Evolutionary conservation across 176 grass and related monocot species (phyloP), one percentile per base, ranked within the genome.

Genomic region (Eragrostis nindensis): DNA sequence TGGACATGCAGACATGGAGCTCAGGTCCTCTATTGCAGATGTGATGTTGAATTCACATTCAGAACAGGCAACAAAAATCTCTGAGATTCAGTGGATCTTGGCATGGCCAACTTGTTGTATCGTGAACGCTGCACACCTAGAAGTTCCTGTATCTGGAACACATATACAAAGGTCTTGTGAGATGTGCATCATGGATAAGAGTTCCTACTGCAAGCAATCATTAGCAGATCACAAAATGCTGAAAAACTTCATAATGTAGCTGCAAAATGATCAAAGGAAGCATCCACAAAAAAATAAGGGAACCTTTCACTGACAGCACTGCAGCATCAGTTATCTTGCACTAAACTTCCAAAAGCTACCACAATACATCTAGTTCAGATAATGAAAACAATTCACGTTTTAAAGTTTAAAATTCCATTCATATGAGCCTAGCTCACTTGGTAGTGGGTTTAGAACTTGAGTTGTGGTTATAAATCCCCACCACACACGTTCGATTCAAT

Each of bases 31-130:
- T 79, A 95, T 89, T 78, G 83, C 79, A 79, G 88, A 87, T 50
- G 92, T 95, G 78, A 99, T 82, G 77, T 86, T 95, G 82, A 99
- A 99, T 87, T 99, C 96, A 86, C 92, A 99, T 69, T 95, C 96
- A 75, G 92, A 93, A 99, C 85, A 57, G 92, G 88, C 62, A 95
- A 62, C 67, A 99, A 88, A 86, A 90, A 93, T 65, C 83, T 87
- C 53, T 93, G 92, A 13, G 57, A 73, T 86, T 87, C 83, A 40
- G 24, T 68, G 22, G 77, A 59, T 19, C 70, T 86, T 71, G 48
- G 66, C 71, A 81, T 82, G 82, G 76, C 88, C 57, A 89, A 66
- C 84, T 91, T 99, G 26, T 78, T 85, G 84, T 85, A 78, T 36
- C 66, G 81, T 29, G 80, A 74, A 65, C 22, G 82, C 52, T 55